Percentiles rank a stretch among this genome's conserved stretches.
These are phyloP conservation scores for Umbilicaria muhlenbergii DNA, from an alignment of 495 filamentous ascomycete genomes.

Conservation along the genomic window DNA sequence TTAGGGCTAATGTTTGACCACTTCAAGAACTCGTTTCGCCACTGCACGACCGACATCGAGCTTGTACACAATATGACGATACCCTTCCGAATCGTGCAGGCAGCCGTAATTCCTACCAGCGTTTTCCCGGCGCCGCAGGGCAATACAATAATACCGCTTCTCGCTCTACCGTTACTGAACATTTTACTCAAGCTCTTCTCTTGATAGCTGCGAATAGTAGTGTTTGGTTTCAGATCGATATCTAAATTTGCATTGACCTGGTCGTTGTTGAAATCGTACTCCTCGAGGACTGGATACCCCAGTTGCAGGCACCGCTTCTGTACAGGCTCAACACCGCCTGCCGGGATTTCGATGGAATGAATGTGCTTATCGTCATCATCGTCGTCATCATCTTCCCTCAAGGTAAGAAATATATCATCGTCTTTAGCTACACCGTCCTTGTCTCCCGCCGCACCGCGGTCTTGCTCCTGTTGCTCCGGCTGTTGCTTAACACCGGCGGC, in stretches of 20 bases:
- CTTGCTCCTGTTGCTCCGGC: conserved; percentile 25
- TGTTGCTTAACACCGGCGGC: conserved; percentile 70
- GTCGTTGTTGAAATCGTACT: conserved; percentile 97
- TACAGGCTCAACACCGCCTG: conserved; percentile 62
- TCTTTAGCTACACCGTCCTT: conserved; percentile 21
- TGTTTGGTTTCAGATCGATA: conserved; percentile 75
- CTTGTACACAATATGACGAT: conserved; percentile 91
- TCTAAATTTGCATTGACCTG: conserved; percentile 75
- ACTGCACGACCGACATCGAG: conserved; percentile 95
- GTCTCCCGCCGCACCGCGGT: conserved; percentile 20
- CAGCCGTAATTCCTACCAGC: conserved; percentile 89
- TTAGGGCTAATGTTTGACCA: conserved; percentile 96
- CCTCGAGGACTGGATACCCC: conserved; percentile 75
- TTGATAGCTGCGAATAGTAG: conserved; percentile 76
- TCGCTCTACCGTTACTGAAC: conserved; percentile 95
- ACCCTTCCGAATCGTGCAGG: conserved; percentile 93
- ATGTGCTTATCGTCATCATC: conserved; percentile 81
- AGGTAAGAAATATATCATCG: conserved; percentile 42
- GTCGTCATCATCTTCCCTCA: conserved; percentile 61
- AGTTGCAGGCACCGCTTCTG: conserved; percentile 83
- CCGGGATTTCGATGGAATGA: conserved; percentile 85
- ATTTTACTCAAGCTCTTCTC: conserved; percentile 96
- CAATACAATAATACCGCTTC: conserved; percentile 93
- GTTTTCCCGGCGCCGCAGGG: conserved; percentile 97
- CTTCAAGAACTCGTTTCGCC: conserved; percentile 88